Conservation (phyloP, 2,329 filamentous ascomycete genomes). For the Fusarium miscanthi region DNA sequence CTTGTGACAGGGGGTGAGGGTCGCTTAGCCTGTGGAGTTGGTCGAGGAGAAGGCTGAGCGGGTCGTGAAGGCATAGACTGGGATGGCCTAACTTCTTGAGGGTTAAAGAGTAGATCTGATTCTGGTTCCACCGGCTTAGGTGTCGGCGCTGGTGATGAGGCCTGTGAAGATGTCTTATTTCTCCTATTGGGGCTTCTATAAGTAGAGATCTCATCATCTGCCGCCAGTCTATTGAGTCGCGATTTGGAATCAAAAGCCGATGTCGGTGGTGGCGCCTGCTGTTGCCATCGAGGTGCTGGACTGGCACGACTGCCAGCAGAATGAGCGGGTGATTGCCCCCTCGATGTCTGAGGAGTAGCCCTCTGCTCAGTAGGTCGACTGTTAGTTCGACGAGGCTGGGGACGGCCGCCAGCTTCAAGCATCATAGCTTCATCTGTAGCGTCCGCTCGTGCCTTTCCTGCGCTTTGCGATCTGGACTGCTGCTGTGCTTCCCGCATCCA, state of each 20-base stretch:
- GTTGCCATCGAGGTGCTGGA: slow-evolving; percentile 70
- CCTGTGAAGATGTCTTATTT: slow-evolving; percentile 67
- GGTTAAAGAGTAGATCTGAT: slow-evolving; percentile 72
- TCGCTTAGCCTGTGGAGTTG: slow-evolving; percentile 49
- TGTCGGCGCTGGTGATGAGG: slow-evolving; percentile 57
- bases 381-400: slow-evolving; percentile 54
- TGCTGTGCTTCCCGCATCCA: slow-evolving; percentile 87
- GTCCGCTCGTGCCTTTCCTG: slow-evolving; percentile 49
- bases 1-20: slow-evolving; percentile 53
- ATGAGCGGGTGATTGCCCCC: slow-evolving; percentile 63
- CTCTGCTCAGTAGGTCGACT: slow-evolving; percentile 45
- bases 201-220: slow-evolving; percentile 85
- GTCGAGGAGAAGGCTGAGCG: slow-evolving; percentile 54
- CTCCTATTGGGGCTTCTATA: slow-evolving; percentile 89
- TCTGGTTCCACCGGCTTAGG: slow-evolving; percentile 57
- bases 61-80: slow-evolving; percentile 53
- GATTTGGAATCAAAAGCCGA: slow-evolving; percentile 52
- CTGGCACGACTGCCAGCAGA: slow-evolving; percentile 58
- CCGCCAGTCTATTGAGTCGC: slow-evolving; percentile 76
- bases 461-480: slow-evolving; percentile 53
- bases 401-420: slow-evolving; percentile 74
- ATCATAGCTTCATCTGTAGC: slow-evolving; percentile 81
- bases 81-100: slow-evolving; percentile 51
- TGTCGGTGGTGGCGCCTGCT: slow-evolving; percentile 55
- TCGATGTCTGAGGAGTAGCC: slow-evolving; percentile 50